phyloP scores from a whole-genome alignment of 2,329 filamentous ascomycete genomes.

The Venturiaceae sp. region DNA sequence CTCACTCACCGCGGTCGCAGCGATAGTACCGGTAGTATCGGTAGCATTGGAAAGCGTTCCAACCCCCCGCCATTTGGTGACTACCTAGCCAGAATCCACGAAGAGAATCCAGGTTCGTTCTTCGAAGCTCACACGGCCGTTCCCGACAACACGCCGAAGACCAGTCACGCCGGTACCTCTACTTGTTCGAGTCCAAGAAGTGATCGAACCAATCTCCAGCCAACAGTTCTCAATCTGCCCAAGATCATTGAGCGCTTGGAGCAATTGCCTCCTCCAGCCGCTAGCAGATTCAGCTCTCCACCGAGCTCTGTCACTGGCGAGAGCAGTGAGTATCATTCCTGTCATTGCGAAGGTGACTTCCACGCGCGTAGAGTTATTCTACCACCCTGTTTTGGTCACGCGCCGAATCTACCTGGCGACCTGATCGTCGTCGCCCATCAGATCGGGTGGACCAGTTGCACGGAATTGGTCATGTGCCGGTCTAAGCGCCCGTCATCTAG shows the following conservation, averaged over 20 bases:
- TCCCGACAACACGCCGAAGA: constrained; percentile 11
- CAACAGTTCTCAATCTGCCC: constrained; percentile 9
- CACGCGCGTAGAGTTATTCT: not conserved
- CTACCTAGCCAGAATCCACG: not conserved
- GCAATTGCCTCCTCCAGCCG: constrained; percentile 11
- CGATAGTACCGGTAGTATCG: not conserved
- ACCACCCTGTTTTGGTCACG: not conserved
- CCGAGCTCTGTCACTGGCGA: constrained; percentile 1
- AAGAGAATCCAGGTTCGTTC: constrained; percentile 4
- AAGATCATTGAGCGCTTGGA: constrained; percentile 10
- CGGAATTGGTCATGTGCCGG: not conserved
- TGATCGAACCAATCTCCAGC: constrained; percentile 2
- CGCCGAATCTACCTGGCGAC: not conserved
- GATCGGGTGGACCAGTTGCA: not conserved
- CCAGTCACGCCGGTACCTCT: not conserved
- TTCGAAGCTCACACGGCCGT: constrained; percentile 5
- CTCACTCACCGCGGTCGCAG: not conserved
- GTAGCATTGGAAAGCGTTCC: not conserved
- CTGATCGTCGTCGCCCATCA: not conserved
- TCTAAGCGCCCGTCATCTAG: not conserved
- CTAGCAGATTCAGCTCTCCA: constrained; percentile 11
- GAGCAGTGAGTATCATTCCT: constrained; percentile 6
- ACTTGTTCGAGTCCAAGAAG: constrained; percentile 6
- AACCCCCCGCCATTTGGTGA: not conserved
- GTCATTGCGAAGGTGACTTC: not conserved